Evolutionary conservation across 192 early-diverging fungal genomes (phyloP).

Genomic region (Mortierella antarctica): DNA sequence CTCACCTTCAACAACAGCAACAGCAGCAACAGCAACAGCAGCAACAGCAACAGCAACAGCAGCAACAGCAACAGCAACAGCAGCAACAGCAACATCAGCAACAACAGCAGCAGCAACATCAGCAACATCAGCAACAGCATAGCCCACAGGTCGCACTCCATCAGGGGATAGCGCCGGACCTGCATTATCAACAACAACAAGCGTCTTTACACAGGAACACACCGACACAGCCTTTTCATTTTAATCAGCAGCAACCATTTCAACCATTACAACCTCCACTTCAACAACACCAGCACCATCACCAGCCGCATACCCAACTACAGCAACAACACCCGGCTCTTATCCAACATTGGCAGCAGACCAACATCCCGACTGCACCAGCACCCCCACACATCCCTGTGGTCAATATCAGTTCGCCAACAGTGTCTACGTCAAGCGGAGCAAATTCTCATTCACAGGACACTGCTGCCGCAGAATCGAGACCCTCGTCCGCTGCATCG

Average conservation of each 20-base stretch:
- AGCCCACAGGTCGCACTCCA: too few relatives aligned
- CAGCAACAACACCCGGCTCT: neutral
- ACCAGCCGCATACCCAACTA: neutral
- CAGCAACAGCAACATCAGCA: too few relatives aligned
- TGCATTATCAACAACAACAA: too few relatives aligned
- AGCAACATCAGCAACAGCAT: neutral
- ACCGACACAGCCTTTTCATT: neutral
- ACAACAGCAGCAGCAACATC: too few relatives aligned
- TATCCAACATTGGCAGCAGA: too few relatives aligned
- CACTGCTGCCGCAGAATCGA: neutral
- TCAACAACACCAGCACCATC: neutral
- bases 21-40: too few relatives aligned
- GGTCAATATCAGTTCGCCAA: neutral
- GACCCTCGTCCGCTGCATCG: neutral
- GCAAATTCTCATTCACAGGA: neutral
- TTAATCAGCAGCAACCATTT: neutral
- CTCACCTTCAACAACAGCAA: too few relatives aligned
- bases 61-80: too few relatives aligned
- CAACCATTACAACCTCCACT: slow-evolving; percentile 3
- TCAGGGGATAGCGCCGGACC: too few relatives aligned
- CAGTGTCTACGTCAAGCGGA: neutral
- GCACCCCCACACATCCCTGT: neutral
- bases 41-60: too few relatives aligned
- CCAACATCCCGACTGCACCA: neutral
- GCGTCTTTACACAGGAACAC: neutral